phyloP scores from a whole-genome alignment of 1,284 basidiomycete genomes.

The Ceratorhiza oryzae-sativae region DNA sequence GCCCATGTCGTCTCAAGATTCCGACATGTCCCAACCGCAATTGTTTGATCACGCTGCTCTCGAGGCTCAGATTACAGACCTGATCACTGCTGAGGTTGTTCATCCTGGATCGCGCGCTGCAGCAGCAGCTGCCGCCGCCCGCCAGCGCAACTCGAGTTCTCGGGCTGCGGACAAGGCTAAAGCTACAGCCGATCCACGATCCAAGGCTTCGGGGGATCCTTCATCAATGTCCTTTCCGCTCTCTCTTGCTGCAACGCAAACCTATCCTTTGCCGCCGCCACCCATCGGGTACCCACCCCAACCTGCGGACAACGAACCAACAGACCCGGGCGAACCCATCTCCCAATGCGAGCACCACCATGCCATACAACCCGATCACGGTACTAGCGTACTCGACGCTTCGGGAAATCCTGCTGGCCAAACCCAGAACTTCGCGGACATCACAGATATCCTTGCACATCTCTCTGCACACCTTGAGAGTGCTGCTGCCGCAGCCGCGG shows the following conservation, averaged over 20 bases:
- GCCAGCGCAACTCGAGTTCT: slow-evolving; percentile 16
- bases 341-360: neutral
- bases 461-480: slow-evolving; percentile 71
- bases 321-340: neutral
- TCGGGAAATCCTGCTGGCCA: slow-evolving; percentile 42
- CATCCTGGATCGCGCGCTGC: slow-evolving; percentile 12
- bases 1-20: slow-evolving; percentile 1
- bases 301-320: slow-evolving; percentile 13
- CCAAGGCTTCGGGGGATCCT: neutral
- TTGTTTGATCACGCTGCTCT: slow-evolving; percentile 29
- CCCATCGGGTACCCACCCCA: slow-evolving; percentile 19
- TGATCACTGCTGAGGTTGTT: slow-evolving; percentile 15
- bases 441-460: slow-evolving; percentile 75
- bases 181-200: neutral
- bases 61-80: slow-evolving; percentile 32
- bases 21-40: neutral
- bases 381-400: slow-evolving; percentile 41
- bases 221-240: slow-evolving; percentile 28
- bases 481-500: slow-evolving; percentile 37
- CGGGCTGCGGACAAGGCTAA: neutral
- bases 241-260: slow-evolving; percentile 16
- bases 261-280: slow-evolving; percentile 22
- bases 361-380: neutral
- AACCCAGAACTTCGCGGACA: slow-evolving; percentile 61
- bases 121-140: slow-evolving; percentile 25